Conservation (phyloP, 2,329 filamentous ascomycete genomes). For the Eutypa lata region DNA sequence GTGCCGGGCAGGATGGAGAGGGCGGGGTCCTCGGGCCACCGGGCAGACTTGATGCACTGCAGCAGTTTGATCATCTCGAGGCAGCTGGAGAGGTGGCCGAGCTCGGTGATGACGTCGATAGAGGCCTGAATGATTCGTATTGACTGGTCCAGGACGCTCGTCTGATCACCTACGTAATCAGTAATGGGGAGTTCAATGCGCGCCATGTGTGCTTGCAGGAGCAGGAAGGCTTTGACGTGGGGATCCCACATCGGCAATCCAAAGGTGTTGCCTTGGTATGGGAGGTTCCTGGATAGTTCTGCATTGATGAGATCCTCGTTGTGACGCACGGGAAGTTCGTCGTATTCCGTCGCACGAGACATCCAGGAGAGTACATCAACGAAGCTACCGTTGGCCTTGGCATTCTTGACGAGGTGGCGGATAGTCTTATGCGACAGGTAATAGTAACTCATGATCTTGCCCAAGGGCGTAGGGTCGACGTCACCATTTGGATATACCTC, state of each 20-base stretch:
- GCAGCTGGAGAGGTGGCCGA: conserved; percentile 77
- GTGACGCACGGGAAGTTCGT: conserved; percentile 94
- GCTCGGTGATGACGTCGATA: conserved; percentile 88
- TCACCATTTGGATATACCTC: conserved; percentile 81
- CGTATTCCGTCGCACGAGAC: conserved; percentile 89
- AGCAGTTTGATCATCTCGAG: conserved; percentile 80
- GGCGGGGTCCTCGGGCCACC: conserved; percentile 82
- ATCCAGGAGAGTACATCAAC: conserved; percentile 87
- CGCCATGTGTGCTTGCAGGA: conserved; percentile 93
- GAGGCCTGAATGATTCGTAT: conserved; percentile 96
- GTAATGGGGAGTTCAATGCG: conserved; percentile 89
- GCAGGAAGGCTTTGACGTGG: conserved; percentile 91
- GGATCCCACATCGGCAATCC: conserved; percentile 96
- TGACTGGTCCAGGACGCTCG: conserved; percentile 85
- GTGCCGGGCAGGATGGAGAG: conserved; percentile 78
- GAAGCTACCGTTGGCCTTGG: conserved; percentile 73
- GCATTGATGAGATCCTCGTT: conserved; percentile 98
- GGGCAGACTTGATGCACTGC: conserved; percentile 87
- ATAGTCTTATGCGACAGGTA: conserved; percentile 96
- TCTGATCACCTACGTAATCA: conserved; percentile 95
- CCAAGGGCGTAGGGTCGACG: conserved; percentile 83
- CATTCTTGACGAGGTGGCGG: conserved; percentile 74
- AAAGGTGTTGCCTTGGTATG: conserved; percentile 56
- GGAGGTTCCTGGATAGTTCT: conserved; percentile 79
- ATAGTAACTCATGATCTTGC: conserved; percentile 99